These are phyloP conservation scores for Phytopythium kandeliae DNA, from an alignment of 352 stramenopile species.

Conservation along the genomic window DNA sequence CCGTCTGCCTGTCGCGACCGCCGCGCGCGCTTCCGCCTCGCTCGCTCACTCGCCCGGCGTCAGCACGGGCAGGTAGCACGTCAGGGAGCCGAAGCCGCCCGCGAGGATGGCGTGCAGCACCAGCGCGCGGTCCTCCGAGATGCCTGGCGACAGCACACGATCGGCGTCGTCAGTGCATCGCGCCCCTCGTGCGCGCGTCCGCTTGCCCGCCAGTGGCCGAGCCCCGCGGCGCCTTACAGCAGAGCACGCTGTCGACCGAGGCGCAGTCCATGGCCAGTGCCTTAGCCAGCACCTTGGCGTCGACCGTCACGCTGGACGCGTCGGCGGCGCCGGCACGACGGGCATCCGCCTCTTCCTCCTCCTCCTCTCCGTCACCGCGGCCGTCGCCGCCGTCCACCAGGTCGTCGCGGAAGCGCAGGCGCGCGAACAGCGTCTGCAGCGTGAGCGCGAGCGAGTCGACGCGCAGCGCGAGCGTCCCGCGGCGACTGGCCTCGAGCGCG, in stretches of 20 bases:
- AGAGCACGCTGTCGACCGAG: constrained; percentile 64
- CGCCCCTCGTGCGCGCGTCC: no score
- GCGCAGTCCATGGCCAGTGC: constrained; percentile 68
- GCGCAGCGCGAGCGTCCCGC: constrained; percentile 56
- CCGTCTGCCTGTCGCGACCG: background rate
- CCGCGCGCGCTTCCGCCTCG: no score
- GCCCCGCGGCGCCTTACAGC: constrained; percentile 30
- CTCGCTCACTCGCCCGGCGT: constrained; percentile 33
- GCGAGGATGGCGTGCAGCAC: constrained; percentile 75
- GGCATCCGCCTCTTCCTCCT: background rate
- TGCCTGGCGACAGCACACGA: constrained; percentile 19
- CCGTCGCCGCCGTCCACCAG: constrained; percentile 45
- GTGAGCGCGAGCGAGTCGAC: constrained; percentile 69
- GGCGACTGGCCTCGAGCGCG: constrained; percentile 66
- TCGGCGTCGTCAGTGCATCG: no score
- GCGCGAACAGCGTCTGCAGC: constrained; percentile 73
- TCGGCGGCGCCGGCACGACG: constrained; percentile 7
- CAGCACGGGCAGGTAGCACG: constrained; percentile 76
- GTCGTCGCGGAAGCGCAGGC: constrained; percentile 67
- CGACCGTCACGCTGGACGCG: constrained; percentile 63
- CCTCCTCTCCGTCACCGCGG: background rate
- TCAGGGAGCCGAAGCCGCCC: constrained; percentile 75
- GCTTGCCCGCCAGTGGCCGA: background rate
- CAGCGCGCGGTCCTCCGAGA: constrained; percentile 75
- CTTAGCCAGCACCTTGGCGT: constrained; percentile 73